Conservation (phyloP, 2,329 filamentous ascomycete genomes). For the Tolypocladium ovalisporum region DNA sequence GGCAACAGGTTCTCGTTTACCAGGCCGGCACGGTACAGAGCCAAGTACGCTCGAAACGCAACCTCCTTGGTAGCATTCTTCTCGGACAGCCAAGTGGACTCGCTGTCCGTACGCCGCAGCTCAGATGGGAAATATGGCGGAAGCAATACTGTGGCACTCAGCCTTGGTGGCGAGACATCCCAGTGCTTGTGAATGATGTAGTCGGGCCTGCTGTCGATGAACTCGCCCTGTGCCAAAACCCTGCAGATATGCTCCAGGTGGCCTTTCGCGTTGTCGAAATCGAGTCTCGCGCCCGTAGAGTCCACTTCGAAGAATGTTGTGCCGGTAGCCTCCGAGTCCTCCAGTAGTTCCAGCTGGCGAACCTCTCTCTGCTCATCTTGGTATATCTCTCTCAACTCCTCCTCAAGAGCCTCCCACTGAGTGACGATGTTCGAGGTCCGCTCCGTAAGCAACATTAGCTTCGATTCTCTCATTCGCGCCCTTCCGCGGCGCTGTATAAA, state of each 20-base stretch:
- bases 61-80: constrained; percentile 68
- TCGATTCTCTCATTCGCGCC: constrained; percentile 38
- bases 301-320: constrained; percentile 23
- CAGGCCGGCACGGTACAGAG: constrained; percentile 58
- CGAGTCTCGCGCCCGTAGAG: constrained; percentile 51
- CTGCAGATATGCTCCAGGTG: constrained; percentile 78
- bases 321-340: constrained; percentile 25
- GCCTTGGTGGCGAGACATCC: constrained; percentile 12
- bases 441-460: constrained; percentile 35
- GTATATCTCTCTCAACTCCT: constrained; percentile 61
- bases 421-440: constrained; percentile 13
- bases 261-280: constrained; percentile 60
- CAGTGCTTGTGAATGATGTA: constrained; percentile 44
- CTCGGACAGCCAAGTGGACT: constrained; percentile 54
- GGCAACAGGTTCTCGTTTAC: constrained; percentile 74
- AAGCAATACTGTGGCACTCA: constrained; percentile 55
- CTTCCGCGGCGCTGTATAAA: constrained; percentile 48
- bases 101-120: constrained; percentile 15
- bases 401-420: constrained; percentile 58
- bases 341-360: constrained; percentile 31
- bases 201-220: constrained; percentile 54
- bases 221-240: constrained; percentile 44
- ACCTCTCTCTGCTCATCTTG: constrained; percentile 49
- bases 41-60: constrained; percentile 68
- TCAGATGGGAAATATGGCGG: constrained; percentile 55